phyloP scores from a whole-genome alignment of 2,329 filamentous ascomycete genomes.

The Cladosporium sp. region DNA sequence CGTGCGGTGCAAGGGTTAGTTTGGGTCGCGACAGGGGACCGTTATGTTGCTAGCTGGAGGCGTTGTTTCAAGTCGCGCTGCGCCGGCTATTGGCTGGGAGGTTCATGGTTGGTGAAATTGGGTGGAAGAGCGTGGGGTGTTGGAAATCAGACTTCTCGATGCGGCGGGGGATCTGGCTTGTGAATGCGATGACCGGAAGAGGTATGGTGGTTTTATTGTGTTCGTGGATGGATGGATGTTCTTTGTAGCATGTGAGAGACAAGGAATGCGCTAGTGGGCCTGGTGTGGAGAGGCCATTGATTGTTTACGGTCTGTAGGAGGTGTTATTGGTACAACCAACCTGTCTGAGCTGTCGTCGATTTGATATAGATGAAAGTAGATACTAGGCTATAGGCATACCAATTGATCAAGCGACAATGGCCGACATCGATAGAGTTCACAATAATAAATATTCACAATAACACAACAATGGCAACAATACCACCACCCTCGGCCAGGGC shows the following conservation, averaged over 20 bases:
- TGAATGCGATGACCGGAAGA: not conserved
- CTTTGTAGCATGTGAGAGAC: not conserved
- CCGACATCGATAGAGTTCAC: too few relatives aligned
- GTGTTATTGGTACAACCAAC: too few relatives aligned
- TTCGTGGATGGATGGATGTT: not conserved
- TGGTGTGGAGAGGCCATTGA: not conserved
- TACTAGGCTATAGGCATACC: too few relatives aligned
- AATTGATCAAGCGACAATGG: too few relatives aligned
- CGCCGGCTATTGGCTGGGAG: not conserved
- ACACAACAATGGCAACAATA: too few relatives aligned
- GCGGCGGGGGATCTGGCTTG: not conserved
- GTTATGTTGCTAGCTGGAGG: not conserved
- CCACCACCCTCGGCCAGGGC: too few relatives aligned
- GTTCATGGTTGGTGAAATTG: not conserved
- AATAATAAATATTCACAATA: too few relatives aligned
- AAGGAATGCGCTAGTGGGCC: not conserved
- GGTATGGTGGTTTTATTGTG: too few relatives aligned
- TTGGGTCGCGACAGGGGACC: slow-evolving; percentile 8
- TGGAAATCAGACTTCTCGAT: not conserved
- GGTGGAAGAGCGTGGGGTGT: not conserved
- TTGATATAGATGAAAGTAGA: too few relatives aligned
- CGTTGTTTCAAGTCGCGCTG: slow-evolving; percentile 5
- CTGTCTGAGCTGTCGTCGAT: too few relatives aligned
- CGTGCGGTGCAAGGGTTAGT: slow-evolving; percentile 8
- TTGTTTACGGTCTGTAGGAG: too few relatives aligned